phyloP scores from a whole-genome alignment of 768 basidiomycete genomes.

The Daedaleopsis sinensis region DNA sequence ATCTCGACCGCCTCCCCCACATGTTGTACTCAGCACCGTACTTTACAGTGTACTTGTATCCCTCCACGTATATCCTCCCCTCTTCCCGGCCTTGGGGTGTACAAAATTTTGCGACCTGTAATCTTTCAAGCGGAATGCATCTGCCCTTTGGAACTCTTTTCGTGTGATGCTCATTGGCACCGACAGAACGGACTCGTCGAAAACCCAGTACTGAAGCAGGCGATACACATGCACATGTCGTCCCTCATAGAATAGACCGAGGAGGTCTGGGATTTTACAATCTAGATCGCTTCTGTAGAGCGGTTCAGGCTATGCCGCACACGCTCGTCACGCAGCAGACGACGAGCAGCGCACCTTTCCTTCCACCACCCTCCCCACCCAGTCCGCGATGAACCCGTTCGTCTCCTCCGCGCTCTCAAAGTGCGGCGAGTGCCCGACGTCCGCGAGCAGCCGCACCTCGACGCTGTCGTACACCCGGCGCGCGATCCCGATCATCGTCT shows the following conservation, averaged over 20 bases:
- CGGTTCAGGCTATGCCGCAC: background rate
- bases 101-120: too few relatives aligned
- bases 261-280: background rate
- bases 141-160: too few relatives aligned
- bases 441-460: conserved; percentile 23
- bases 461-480: conserved; percentile 16
- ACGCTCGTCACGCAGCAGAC: background rate
- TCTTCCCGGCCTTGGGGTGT: too few relatives aligned
- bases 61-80: too few relatives aligned
- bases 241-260: too few relatives aligned
- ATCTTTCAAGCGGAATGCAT: too few relatives aligned
- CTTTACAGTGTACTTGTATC: too few relatives aligned
- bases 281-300: background rate
- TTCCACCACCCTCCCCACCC: conserved; percentile 30
- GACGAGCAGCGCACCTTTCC: background rate
- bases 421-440: conserved; percentile 27
- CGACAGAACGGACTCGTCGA: too few relatives aligned
- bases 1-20: background rate
- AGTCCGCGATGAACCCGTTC: conserved; percentile 22
- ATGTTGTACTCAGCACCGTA: background rate
- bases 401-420: conserved; percentile 25
- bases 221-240: too few relatives aligned
- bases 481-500: conserved; percentile 19
- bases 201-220: too few relatives aligned
- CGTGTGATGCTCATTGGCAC: too few relatives aligned